phyloP scores from a whole-genome alignment of 1,284 basidiomycete species.

The Melampsora allii-populina region DNA sequence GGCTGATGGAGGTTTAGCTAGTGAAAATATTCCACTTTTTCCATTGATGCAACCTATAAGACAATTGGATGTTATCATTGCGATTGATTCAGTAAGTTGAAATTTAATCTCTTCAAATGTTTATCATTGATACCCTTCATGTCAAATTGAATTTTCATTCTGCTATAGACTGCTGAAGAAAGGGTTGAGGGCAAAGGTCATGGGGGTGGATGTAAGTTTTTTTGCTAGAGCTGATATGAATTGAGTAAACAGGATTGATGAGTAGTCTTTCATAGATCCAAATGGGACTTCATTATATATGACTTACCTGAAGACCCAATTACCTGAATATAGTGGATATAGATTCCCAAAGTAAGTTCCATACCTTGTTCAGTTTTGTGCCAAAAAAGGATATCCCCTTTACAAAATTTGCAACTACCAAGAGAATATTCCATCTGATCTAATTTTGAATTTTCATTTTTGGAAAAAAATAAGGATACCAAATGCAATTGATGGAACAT shows the following conservation, averaged over 20 bases:
- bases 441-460: too few relatives aligned
- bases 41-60: conserved; percentile 37
- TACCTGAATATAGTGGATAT: conserved; percentile 30
- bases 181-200: not conserved
- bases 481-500: conserved; percentile 22
- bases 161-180: conserved; percentile 24
- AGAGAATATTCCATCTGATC: too few relatives aligned
- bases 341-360: conserved; percentile 24
- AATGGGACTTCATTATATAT: conserved; percentile 36
- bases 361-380: not conserved
- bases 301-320: conserved; percentile 21
- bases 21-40: conserved; percentile 36
- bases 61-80: conserved; percentile 39
- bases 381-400: too few relatives aligned
- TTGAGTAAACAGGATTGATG: not conserved
- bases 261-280: conserved; percentile 12
- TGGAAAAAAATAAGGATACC: conserved; percentile 11
- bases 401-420: too few relatives aligned
- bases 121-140: not conserved
- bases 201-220: conserved; percentile 7
- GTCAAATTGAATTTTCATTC: not conserved
- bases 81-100: conserved; percentile 32
- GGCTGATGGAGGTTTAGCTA: conserved; percentile 17
- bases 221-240: not conserved
- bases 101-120: not conserved